Evolutionary conservation across 306 rosid species (phyloP).

Genomic region (Sphenostylis stenocarpa): DNA sequence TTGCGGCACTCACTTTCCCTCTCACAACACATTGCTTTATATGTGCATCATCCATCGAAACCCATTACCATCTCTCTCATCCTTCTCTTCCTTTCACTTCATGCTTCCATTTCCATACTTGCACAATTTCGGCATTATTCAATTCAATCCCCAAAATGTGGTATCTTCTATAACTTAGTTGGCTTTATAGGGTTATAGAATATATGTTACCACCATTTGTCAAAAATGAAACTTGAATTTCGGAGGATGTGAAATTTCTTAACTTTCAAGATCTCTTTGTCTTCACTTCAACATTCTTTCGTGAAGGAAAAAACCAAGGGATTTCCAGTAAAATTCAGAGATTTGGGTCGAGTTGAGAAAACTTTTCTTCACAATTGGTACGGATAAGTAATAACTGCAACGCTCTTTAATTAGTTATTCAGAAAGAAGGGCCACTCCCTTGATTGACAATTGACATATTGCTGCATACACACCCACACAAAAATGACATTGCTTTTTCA

Average conservation of each 20-base stretch:
- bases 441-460: constrained; percentile 19
- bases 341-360: background rate
- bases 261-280: no score
- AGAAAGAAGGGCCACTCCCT: constrained; percentile 8
- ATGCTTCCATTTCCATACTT: background rate
- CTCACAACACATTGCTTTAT: no score
- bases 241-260: background rate
- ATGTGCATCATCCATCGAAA: no score
- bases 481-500: background rate
- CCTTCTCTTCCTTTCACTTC: background rate
- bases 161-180: background rate
- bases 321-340: background rate
- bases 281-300: background rate
- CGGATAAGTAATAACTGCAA: background rate
- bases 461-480: background rate
- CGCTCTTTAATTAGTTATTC: background rate
- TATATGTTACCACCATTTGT: background rate
- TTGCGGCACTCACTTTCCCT: constrained; percentile 41
- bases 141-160: background rate
- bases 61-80: background rate
- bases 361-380: background rate
- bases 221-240: no score
- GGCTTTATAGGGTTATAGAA: no score
- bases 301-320: no score
- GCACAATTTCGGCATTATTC: constrained; percentile 29